Evolutionary conservation across 2,329 filamentous ascomycete species (phyloP), one percentile per base, ranked within the genome.

Genomic region (Cryphonectria carpinicola): DNA sequence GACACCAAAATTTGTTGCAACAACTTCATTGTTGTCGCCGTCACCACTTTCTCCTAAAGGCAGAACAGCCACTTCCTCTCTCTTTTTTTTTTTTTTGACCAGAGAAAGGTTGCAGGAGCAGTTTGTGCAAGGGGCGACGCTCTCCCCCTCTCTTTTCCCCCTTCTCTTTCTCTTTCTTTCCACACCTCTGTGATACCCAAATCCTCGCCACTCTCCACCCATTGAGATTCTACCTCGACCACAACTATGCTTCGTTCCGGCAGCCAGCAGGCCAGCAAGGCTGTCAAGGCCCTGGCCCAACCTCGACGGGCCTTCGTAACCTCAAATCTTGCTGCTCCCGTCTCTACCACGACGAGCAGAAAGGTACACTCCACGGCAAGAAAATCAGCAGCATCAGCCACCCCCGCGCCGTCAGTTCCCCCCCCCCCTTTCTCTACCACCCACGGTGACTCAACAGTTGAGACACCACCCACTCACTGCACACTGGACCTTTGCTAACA

Each of bases 201-300:
- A 72, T 49, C 61, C 66, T 61, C 25, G 61, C 66, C 5, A 52
- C 67, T 32, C 22, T 10, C 35, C 14, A 10, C 43, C 8, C 35
- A 35, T 61, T 19, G 58, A 67, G 7, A 52, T 43, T 7, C 19
- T 25, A 70, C 69, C 35, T 7, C 19, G 35, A 70, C 69, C 35
- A 72, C 78, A 78, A 76, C 32, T 74, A 87, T 87, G 85, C 83
- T 87, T 76, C 85, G 84, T 76, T 77, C 77, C 68, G 72, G 72
- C 32, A 81, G 78, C 75, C 82, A 84, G 76, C 82, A 83, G 76
- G 82, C 84, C 72, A 77, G 79, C 76, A 82, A 80, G 79, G 85
- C 85, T 81, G 74, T 85, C 73, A 83, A 79, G 78, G 63, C 69
- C 65, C 49, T 72, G 49, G 63, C 69, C 11, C 69, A 69, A 28